Evolutionary conservation across 768 basidiomycete species (phyloP).

Genomic region (Pulveroboletus ravenelii): DNA sequence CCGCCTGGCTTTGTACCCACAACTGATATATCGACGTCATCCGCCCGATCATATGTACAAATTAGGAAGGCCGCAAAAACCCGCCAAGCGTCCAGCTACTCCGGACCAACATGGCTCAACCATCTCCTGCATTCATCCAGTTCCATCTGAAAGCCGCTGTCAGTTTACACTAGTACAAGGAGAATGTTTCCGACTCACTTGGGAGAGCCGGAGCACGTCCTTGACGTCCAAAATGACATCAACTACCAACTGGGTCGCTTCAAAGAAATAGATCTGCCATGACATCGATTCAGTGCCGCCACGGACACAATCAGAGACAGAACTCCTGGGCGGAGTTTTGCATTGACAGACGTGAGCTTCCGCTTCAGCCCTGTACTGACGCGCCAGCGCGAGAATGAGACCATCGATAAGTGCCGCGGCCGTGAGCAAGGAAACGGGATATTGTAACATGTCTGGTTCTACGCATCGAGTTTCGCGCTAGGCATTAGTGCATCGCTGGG

Average conservation of each 20-base stretch:
- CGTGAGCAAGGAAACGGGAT: conserved; percentile 51
- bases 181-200: conserved; percentile 9
- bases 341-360: conserved; percentile 10
- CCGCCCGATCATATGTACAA: conserved; percentile 6
- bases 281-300: conserved; percentile 1
- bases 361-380: conserved; percentile 33
- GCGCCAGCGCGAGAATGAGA: conserved; percentile 35
- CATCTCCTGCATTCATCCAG: conserved; percentile 23
- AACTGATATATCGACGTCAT: conserved; percentile 4
- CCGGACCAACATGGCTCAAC: conserved; percentile 13
- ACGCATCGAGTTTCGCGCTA: not conserved
- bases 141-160: conserved; percentile 18
- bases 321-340: not conserved
- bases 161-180: not conserved
- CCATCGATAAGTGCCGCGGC: conserved; percentile 47
- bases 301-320: not conserved
- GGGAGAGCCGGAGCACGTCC: conserved; percentile 22
- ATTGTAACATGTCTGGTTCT: conserved; percentile 54
- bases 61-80: conserved; percentile 11
- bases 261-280: conserved; percentile 9
- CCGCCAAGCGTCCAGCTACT: not conserved
- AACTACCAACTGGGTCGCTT: conserved; percentile 8
- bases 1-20: not conserved
- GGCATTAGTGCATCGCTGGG: not conserved
- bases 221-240: conserved; percentile 21